phyloP scores from a whole-genome alignment of 345 rosid genomes.

The Populus deltoides region DNA sequence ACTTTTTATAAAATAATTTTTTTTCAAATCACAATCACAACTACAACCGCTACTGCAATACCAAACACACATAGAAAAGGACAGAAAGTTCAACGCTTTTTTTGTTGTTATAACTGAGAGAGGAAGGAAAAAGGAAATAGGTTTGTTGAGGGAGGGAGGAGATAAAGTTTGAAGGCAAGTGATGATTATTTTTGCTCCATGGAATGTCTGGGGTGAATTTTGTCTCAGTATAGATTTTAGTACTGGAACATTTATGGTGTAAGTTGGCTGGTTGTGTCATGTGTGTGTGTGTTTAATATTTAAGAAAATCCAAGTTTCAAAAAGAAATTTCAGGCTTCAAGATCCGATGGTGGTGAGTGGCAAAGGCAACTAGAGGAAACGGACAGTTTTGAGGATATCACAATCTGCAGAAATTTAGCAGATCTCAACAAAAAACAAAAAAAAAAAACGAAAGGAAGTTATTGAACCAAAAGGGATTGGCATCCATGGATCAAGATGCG shows the following conservation, averaged over 20 bases:
- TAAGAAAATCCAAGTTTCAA: neutral
- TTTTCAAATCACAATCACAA: too few relatives aligned
- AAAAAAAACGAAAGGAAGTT: conserved; percentile 51
- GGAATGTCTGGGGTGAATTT: neutral
- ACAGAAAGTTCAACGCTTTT: neutral
- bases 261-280: neutral
- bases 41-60: too few relatives aligned
- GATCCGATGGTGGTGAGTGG: conserved; percentile 37
- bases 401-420: conserved; percentile 7
- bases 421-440: neutral
- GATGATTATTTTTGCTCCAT: conserved; percentile 26
- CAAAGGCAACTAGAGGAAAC: conserved; percentile 38
- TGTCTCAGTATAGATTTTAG: neutral
- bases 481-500: conserved; percentile 58
- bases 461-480: conserved; percentile 56
- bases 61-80: too few relatives aligned
- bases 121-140: conserved; percentile 8
- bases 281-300: neutral
- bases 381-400: conserved; percentile 25
- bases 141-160: conserved; percentile 8
- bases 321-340: conserved; percentile 6
- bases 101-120: neutral
- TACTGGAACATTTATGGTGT: neutral
- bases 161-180: neutral
- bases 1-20: too few relatives aligned